Conservation (phyloP, 257 asterid species). For the Henckelia pumila region DNA sequence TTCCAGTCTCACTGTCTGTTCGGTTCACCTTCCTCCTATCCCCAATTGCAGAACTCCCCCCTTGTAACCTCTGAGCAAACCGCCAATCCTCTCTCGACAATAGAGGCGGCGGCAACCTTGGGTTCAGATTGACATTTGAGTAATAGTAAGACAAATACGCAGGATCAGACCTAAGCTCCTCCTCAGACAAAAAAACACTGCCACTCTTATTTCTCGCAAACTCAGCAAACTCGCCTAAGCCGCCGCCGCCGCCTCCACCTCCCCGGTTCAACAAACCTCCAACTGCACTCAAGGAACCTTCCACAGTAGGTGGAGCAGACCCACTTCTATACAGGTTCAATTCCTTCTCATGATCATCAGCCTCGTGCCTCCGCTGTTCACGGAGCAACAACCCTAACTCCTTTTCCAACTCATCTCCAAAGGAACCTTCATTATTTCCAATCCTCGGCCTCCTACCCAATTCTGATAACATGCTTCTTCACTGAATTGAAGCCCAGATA, state of each 20-base stretch:
- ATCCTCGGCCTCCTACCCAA: constrained; percentile 71
- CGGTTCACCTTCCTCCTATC: constrained; percentile 83
- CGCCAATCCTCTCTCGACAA: constrained; percentile 96
- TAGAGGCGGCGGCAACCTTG: constrained; percentile 98
- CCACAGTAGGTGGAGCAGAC: constrained; percentile 98
- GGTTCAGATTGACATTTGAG: constrained; percentile 86
- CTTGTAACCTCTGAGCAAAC: constrained; percentile 77
- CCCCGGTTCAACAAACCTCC: constrained; percentile 80
- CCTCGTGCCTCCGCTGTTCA: constrained; percentile 69
- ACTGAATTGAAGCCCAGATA: constrained; percentile 15
- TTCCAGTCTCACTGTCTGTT: constrained; percentile 56
- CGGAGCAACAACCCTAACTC: constrained; percentile 75
- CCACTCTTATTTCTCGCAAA: constrained; percentile 48
- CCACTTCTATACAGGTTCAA: constrained; percentile 93
- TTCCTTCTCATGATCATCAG: constrained; percentile 86
- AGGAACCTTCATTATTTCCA: constrained; percentile 67
- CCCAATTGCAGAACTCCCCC: constrained; percentile 85
- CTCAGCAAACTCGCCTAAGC: constrained; percentile 41
- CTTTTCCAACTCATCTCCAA: constrained; percentile 79
- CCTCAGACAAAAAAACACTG: constrained; percentile 75
- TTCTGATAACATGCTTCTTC: constrained; percentile 62
- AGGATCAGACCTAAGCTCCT: constrained; percentile 96
- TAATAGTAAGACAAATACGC: constrained; percentile 76
- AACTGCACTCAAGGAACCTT: constrained; percentile 86
- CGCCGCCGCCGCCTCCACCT: constrained; percentile 26